Evolutionary conservation across 257 asterid genomes (phyloP).

Genomic region (Perilla frutescens): DNA sequence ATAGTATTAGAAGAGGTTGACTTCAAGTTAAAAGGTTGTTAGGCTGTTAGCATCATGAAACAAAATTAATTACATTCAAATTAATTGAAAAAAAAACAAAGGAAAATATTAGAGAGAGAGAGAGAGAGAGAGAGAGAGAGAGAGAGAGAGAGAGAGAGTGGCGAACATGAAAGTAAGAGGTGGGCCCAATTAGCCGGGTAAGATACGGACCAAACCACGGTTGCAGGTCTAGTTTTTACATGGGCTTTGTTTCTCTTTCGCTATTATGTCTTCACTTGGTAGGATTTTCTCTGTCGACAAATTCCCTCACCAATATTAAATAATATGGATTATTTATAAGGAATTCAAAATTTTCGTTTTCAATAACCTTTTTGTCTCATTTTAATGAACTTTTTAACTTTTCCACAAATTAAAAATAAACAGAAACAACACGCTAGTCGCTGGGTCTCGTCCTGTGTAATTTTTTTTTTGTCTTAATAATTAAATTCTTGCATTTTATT

Average conservation of each 20-base stretch:
- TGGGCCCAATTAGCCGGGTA: constrained; percentile 50
- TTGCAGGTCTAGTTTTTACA: constrained; percentile 41
- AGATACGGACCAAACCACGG: constrained; percentile 51
- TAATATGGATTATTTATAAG: background rate
- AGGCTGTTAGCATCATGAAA: constrained; percentile 33
- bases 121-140: constrained; percentile 9
- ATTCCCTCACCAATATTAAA: background rate
- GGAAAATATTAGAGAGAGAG: background rate
- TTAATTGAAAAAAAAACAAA: background rate
- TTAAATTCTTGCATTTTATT: background rate
- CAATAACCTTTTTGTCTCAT: constrained; percentile 18
- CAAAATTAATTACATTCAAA: constrained; percentile 2
- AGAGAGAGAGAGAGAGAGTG: constrained; percentile 10
- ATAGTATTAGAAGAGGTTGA: constrained; percentile 13
- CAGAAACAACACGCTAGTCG: background rate
- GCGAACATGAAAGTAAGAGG: constrained; percentile 49
- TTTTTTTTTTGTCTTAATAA: background rate
- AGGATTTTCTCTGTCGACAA: constrained; percentile 42
- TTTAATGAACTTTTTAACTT: constrained; percentile 3
- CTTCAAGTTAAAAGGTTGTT: constrained; percentile 41
- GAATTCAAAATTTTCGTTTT: background rate
- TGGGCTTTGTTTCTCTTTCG: constrained; percentile 45
- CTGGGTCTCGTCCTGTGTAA: background rate
- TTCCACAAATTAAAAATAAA: background rate
- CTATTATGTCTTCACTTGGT: constrained; percentile 38